A percentile compares a stretch with the other conserved stretches of the same genome.
Evolutionary conservation across 176 grass and related monocot species (phyloP).

Genomic region (Carex cristatella): DNA sequence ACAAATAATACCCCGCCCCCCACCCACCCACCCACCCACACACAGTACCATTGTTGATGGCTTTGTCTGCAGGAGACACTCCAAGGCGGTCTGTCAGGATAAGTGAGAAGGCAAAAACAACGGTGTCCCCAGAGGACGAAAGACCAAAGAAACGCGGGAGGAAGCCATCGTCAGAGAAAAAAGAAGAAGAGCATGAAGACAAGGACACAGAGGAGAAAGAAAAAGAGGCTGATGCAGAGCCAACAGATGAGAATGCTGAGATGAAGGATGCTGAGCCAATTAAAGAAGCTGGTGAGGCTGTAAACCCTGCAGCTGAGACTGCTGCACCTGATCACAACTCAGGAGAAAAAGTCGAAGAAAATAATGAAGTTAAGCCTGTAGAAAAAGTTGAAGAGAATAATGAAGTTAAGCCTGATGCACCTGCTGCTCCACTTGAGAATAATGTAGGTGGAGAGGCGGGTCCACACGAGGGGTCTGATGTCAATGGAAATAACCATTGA

Average conservation of each 20-base stretch:
- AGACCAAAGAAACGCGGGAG: slow-evolving; percentile 43
- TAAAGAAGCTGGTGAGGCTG: slow-evolving; percentile 26
- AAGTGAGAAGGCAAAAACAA: slow-evolving; percentile 72
- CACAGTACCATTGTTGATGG: neutral
- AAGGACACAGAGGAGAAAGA: slow-evolving; percentile 11
- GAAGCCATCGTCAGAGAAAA: slow-evolving; percentile 22
- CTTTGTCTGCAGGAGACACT: slow-evolving; percentile 65
- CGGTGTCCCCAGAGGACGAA: slow-evolving; percentile 67
- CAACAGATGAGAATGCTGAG: slow-evolving; percentile 26
- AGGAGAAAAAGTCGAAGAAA: slow-evolving; percentile 1
- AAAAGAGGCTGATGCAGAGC: neutral
- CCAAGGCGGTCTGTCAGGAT: slow-evolving; percentile 86
- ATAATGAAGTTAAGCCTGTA: neutral
- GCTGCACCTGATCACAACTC: neutral
- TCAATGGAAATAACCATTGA: slow-evolving; percentile 12
- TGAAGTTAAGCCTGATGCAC: neutral
- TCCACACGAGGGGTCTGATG: neutral
- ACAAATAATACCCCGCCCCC: neutral
- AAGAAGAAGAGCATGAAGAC: slow-evolving; percentile 14
- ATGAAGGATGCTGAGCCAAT: slow-evolving; percentile 48
- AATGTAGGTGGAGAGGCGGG: neutral
- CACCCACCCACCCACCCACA: neutral
- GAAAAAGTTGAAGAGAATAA: slow-evolving; percentile 9
- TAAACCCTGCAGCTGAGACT: slow-evolving; percentile 3
- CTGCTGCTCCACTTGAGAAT: neutral